Percentiles rank a stretch among this genome's conserved stretches.
phyloP scores from a whole-genome alignment of 2,329 filamentous ascomycete species.

The Fusarium sp. region DNA sequence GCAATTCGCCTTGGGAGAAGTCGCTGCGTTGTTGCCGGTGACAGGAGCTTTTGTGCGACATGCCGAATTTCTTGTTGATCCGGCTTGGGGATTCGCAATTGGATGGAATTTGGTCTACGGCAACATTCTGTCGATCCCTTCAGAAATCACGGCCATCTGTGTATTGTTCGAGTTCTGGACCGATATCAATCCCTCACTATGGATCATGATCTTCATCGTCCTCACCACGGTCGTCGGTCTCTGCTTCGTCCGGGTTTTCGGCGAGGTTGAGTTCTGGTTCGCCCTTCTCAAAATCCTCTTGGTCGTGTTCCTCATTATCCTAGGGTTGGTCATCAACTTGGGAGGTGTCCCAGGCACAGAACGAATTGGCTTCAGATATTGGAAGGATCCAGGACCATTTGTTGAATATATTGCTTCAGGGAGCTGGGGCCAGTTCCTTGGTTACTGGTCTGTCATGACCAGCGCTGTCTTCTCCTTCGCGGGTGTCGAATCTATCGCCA shows the following conservation, averaged over 20 bases:
- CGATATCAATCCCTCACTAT: slow-evolving; percentile 42
- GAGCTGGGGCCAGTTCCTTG: slow-evolving; percentile 70
- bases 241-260: slow-evolving; percentile 61
- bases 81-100: slow-evolving; percentile 63
- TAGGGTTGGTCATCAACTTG: slow-evolving; percentile 52
- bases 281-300: slow-evolving; percentile 60
- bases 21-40: slow-evolving; percentile 57
- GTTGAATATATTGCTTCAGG: slow-evolving; percentile 69
- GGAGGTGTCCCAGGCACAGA: slow-evolving; percentile 36
- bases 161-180: slow-evolving; percentile 52
- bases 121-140: slow-evolving; percentile 60
- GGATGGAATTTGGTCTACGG: slow-evolving; percentile 63
- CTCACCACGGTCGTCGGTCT: slow-evolving; percentile 38
- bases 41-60: slow-evolving; percentile 60
- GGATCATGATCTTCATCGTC: slow-evolving; percentile 40
- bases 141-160: slow-evolving; percentile 58
- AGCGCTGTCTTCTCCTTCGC: slow-evolving; percentile 75
- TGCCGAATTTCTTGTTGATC: slow-evolving; percentile 61
- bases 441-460: slow-evolving; percentile 69
- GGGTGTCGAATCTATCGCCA: slow-evolving; percentile 70
- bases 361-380: slow-evolving; percentile 38
- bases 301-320: slow-evolving; percentile 60
- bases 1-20: slow-evolving; percentile 61
- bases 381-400: slow-evolving; percentile 70
- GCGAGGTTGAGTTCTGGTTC: slow-evolving; percentile 63